These are phyloP conservation scores for Gossypium ekmanianum DNA, from an alignment of 345 rosid genomes.

Conservation along the genomic window DNA sequence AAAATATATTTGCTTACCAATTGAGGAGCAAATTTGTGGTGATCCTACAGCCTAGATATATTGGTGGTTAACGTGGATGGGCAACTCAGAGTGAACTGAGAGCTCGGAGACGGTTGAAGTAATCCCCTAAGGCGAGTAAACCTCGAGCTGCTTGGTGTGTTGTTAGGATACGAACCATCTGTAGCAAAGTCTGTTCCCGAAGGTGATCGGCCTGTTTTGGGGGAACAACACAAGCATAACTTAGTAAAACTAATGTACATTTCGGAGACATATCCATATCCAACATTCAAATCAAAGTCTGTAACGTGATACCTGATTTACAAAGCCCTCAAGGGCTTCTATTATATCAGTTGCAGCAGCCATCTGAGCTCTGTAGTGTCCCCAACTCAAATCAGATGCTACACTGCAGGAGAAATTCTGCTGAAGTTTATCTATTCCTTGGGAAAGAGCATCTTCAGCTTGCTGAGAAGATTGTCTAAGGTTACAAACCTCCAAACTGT, in stretches of 20 bases:
- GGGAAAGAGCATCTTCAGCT: slow-evolving; percentile 86
- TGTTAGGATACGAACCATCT: slow-evolving; percentile 65
- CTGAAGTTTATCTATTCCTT: slow-evolving; percentile 67
- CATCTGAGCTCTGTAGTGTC: slow-evolving; percentile 40
- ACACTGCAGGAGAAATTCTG: slow-evolving; percentile 52
- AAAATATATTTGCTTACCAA: slow-evolving; percentile 7
- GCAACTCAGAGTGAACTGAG: slow-evolving; percentile 91
- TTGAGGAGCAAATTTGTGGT: neutral
- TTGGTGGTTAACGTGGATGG: slow-evolving; percentile 46
- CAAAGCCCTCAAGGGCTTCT: slow-evolving; percentile 74
- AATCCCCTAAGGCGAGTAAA: slow-evolving; percentile 70
- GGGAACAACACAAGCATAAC: slow-evolving; percentile 2
- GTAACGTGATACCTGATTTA: slow-evolving; percentile 57
- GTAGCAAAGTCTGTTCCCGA: slow-evolving; percentile 75
- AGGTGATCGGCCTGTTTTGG: slow-evolving; percentile 78
- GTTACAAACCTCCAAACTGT: slow-evolving; percentile 39
- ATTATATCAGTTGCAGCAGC: slow-evolving; percentile 55
- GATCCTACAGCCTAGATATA: slow-evolving; percentile 5
- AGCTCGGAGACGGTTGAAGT: slow-evolving; percentile 80
- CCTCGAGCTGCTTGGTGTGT: slow-evolving; percentile 83
- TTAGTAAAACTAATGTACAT: neutral
- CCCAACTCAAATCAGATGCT: slow-evolving; percentile 36
- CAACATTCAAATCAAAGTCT: neutral
- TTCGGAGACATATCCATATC: neutral
- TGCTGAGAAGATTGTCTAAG: slow-evolving; percentile 79